Base-by-base conservation (phyloP, 177 flowering plant species). In the Vitis hybrid region DNA sequence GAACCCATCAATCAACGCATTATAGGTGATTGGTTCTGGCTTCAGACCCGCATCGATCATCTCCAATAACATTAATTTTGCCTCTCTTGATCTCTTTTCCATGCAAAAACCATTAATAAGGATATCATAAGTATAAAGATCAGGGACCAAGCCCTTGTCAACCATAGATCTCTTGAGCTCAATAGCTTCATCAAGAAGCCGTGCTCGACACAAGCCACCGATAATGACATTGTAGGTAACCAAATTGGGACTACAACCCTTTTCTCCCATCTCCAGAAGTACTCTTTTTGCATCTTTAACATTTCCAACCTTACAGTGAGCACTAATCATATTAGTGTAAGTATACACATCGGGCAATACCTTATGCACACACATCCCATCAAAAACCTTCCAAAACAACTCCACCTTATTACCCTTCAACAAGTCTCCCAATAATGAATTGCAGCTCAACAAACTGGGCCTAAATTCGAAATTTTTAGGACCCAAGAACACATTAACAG, bases 1-100 rank as follows among this genome's bases (percentile, higher is more conserved):
- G 73, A 89, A 81, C 70, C 97, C 97, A 74, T 89, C 86, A 32
- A 91, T 83, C 81, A 90, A 71, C 62, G 88, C 70, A 18, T 83
- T 78, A 58, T 83, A 89, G 5, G 82, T 66, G 48, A 77, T n/a
- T 11, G 55, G 52, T 11, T 84, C 75, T 55, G 94, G 89, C 13
- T 74, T 80, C 54, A 87, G 21, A 64, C 93, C 91, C 72, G 54
- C 19, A 16, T 68, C 58, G 49, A 10, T 56, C 96, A 89, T 92
- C 70, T 89, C 90, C 46, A 56, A 66, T 69, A 89, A 67, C 14
- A 91, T 49, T 54, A 40, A 40, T 40, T 40, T 40, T 40, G 87
- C 96, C 63, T 90, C 90, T 24, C 19, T 24, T 1, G 80, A 74
- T 73, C 83, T 82, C 77, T 74, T 80, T 24, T 68, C 63, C 58